Conservation (phyloP, 495 filamentous ascomycete genomes). For the Penicillium coprophilum region DNA sequence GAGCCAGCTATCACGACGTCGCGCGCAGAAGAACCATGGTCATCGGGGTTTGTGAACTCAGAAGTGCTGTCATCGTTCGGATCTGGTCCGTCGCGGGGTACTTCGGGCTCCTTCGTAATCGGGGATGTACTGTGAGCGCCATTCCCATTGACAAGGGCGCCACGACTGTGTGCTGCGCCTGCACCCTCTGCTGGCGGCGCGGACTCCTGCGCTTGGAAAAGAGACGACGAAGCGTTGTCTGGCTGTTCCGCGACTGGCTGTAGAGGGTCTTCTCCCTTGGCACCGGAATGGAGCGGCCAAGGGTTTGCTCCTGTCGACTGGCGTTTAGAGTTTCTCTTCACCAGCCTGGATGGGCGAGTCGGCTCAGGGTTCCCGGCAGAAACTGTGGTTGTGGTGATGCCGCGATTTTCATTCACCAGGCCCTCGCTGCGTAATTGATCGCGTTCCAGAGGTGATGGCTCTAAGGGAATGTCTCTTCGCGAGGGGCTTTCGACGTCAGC, state of each 20-base stretch:
- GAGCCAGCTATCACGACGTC: slow-evolving; percentile 41
- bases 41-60: slow-evolving; percentile 24
- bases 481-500: slow-evolving; percentile 30
- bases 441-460: slow-evolving; percentile 36
- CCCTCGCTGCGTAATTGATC: slow-evolving; percentile 25
- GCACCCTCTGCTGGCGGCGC: slow-evolving; percentile 3
- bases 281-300: slow-evolving; percentile 33
- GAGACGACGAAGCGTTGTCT: slow-evolving; percentile 15
- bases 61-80: slow-evolving; percentile 21
- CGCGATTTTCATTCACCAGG: slow-evolving; percentile 18
- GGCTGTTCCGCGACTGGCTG: slow-evolving; percentile 18
- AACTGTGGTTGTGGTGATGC: slow-evolving; percentile 22
- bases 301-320: slow-evolving; percentile 20
- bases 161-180: slow-evolving; percentile 10
- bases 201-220: slow-evolving; percentile 15
- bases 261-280: slow-evolving; percentile 13
- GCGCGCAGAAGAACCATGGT: slow-evolving; percentile 17
- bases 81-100: slow-evolving; percentile 23
- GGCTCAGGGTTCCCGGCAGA: slow-evolving; percentile 17
- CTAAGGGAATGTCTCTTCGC: slow-evolving; percentile 36
- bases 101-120: slow-evolving; percentile 14
- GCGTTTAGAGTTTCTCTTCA: slow-evolving; percentile 32
- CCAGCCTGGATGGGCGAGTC: slow-evolving; percentile 28
- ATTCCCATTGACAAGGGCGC: slow-evolving; percentile 11
- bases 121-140: slow-evolving; percentile 10